Evolutionary conservation across 768 basidiomycete genomes (phyloP).

Genomic region (Russula sp.): DNA sequence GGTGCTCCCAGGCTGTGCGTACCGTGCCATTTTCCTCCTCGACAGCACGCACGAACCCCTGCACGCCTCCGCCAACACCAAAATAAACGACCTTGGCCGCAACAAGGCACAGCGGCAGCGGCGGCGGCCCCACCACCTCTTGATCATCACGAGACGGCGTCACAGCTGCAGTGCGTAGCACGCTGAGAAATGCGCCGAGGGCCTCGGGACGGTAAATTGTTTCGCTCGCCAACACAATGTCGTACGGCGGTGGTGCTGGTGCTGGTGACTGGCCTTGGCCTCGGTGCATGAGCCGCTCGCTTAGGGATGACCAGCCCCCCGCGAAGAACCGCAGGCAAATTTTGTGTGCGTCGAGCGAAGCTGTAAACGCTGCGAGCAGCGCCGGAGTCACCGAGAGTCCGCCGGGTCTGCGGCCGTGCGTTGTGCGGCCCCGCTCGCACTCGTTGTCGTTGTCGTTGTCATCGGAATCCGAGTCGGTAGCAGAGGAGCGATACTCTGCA

Average conservation of each 20-base stretch:
- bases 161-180: slow-evolving; percentile 33
- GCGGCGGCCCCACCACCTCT: background rate
- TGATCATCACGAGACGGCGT: background rate
- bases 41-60: slow-evolving; percentile 60
- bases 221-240: slow-evolving; percentile 82
- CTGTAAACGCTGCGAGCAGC: slow-evolving; percentile 57
- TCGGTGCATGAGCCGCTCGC: background rate
- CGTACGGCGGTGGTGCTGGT: slow-evolving; percentile 37
- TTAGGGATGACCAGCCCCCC: slow-evolving; percentile 69
- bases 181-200: slow-evolving; percentile 49
- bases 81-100: slow-evolving; percentile 93
- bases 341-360: slow-evolving; percentile 45
- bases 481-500: slow-evolving; percentile 34
- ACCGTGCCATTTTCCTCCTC: slow-evolving; percentile 32
- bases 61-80: slow-evolving; percentile 86
- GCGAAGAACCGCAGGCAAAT: slow-evolving; percentile 69
- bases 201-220: slow-evolving; percentile 78
- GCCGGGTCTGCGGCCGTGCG: slow-evolving; percentile 30
- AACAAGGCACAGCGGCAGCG: slow-evolving; percentile 52
- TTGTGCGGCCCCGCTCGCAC: background rate
- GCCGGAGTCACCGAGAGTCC: slow-evolving; percentile 61
- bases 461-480: slow-evolving; percentile 26
- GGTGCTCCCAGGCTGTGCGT: slow-evolving; percentile 57
- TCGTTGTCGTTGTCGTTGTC: slow-evolving; percentile 18
- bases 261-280: slow-evolving; percentile 14